Conservation (phyloP, 257 asterid genomes). For the Salvia rosmarinus region DNA sequence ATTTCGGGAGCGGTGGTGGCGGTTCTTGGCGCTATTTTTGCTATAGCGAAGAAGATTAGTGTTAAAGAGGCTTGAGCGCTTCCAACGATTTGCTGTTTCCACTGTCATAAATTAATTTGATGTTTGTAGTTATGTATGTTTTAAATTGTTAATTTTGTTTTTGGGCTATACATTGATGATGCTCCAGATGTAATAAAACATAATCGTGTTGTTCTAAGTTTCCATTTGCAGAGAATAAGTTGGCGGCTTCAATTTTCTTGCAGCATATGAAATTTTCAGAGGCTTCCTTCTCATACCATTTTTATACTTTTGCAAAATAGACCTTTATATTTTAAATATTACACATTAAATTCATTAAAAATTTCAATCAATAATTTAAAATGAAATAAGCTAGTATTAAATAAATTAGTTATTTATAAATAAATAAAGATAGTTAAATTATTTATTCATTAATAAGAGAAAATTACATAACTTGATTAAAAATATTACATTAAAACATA, state of each 20-base stretch:
- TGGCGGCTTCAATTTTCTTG: neutral
- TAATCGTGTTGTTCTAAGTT: neutral
- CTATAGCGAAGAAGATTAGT: conserved; percentile 43
- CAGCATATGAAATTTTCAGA: no score
- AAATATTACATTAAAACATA: no score
- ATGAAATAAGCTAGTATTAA: no score
- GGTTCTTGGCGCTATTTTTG: conserved; percentile 56
- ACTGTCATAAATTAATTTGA: neutral
- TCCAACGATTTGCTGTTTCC: conserved; percentile 15
- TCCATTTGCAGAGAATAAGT: neutral
- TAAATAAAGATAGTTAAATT: no score
- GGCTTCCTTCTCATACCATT: no score
- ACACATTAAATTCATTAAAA: no score
- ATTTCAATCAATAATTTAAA: no score
- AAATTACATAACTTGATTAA: no score
- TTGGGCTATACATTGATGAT: neutral
- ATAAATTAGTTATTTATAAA: no score
- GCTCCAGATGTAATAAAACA: neutral
- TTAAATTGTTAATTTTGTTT: neutral
- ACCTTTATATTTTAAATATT: no score
- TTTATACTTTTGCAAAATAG: no score
- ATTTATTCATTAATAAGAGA: no score
- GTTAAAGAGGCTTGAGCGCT: conserved; percentile 32
- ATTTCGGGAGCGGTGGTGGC: conserved; percentile 59
- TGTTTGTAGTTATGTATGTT: conserved; percentile 5